These are phyloP conservation scores for Rhamnella rubrinervis DNA, from an alignment of 331 rosid genomes.

Conservation along the genomic window DNA sequence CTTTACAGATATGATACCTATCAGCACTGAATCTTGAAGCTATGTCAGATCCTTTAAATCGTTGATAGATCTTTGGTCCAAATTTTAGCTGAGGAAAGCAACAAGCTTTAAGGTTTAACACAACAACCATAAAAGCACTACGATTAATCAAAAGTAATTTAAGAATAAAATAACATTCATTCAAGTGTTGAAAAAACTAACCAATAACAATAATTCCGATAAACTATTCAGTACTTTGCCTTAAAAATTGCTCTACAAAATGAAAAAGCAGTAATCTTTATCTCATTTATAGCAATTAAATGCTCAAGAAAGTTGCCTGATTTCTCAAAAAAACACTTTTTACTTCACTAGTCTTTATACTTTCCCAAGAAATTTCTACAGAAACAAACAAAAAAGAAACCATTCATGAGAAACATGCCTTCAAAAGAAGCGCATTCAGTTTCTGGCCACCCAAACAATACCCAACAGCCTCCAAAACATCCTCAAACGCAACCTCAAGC, in stretches of 20 bases:
- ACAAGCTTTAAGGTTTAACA: not conserved
- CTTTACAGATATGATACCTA: slow-evolving; percentile 72
- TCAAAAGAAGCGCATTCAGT: slow-evolving; percentile 54
- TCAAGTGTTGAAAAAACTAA: too few relatives aligned
- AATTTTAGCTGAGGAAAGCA: slow-evolving; percentile 61
- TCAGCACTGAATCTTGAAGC: slow-evolving; percentile 45
- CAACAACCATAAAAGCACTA: too few relatives aligned
- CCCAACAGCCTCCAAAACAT: slow-evolving; percentile 60
- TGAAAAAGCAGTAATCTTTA: too few relatives aligned
- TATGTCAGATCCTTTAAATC: slow-evolving; percentile 50
- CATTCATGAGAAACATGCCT: slow-evolving; percentile 32
- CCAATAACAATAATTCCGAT: too few relatives aligned
- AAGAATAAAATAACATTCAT: too few relatives aligned
- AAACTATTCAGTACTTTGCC: too few relatives aligned
- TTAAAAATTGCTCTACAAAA: too few relatives aligned
- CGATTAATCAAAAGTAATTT: too few relatives aligned
- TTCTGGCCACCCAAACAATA: slow-evolving; percentile 40
- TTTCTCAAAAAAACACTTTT: not conserved
- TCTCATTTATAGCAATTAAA: too few relatives aligned
- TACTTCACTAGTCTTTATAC: not conserved
- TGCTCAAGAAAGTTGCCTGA: too few relatives aligned
- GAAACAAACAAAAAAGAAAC: not conserved
- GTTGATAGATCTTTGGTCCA: slow-evolving; percentile 72
- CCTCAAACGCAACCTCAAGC: slow-evolving; percentile 66
- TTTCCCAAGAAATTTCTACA: not conserved